Evolutionary conservation across 2,329 filamentous ascomycete species (phyloP).

Genomic region (Rachicladosporium sp.): DNA sequence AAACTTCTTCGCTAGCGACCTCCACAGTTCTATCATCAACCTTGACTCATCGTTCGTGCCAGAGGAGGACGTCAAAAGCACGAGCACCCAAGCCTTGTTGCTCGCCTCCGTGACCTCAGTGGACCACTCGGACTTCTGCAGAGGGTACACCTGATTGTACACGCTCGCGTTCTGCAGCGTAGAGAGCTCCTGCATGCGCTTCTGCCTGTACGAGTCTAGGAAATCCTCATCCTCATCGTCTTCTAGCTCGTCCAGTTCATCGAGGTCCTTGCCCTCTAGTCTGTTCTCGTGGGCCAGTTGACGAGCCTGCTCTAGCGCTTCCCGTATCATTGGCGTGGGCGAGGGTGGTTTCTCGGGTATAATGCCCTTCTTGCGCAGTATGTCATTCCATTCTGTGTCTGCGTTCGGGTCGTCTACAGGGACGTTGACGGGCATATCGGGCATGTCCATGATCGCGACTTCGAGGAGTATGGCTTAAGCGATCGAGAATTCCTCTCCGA

Average conservation of each 20-base stretch:
- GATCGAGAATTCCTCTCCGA: too few species aligned
- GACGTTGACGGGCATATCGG: slow-evolving; percentile 53
- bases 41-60: slow-evolving; percentile 77
- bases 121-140: slow-evolving; percentile 89
- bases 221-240: slow-evolving; percentile 93
- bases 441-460: background rate
- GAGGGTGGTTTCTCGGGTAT: slow-evolving; percentile 97
- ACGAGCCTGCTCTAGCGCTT: slow-evolving; percentile 75
- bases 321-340: slow-evolving; percentile 89
- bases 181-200: slow-evolving; percentile 73
- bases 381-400: slow-evolving; percentile 99
- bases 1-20: slow-evolving; percentile 69
- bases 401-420: slow-evolving; percentile 91
- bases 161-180: slow-evolving; percentile 62
- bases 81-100: slow-evolving; percentile 52
- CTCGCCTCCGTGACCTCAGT: slow-evolving; percentile 88
- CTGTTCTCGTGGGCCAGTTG: slow-evolving; percentile 81
- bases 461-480: too few species aligned
- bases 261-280: slow-evolving; percentile 84
- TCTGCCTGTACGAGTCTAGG: slow-evolving; percentile 71
- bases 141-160: slow-evolving; percentile 81
- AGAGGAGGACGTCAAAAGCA: slow-evolving; percentile 67
- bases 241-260: slow-evolving; percentile 86
- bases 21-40: slow-evolving; percentile 74
- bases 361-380: slow-evolving; percentile 87